These are phyloP conservation scores for Gaertneriomyces semiglobifer DNA, from an alignment of 192 early-diverging fungal genomes.

Conservation along the genomic window DNA sequence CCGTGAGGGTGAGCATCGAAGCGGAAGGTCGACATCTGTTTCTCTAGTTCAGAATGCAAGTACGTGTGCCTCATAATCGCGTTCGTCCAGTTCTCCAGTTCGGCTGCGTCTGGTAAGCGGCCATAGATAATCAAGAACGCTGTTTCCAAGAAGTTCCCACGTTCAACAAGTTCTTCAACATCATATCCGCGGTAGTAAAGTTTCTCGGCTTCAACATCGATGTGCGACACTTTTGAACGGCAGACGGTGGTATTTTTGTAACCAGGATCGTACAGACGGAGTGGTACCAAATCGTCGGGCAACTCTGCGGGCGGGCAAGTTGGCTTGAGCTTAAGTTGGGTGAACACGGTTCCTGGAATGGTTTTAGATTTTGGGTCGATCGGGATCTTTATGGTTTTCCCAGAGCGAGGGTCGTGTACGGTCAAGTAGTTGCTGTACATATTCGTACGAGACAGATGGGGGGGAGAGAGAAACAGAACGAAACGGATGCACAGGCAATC, in stretches of 20 bases:
- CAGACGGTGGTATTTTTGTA: constrained; percentile 54
- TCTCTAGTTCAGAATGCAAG: constrained; percentile 55
- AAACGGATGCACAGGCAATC: no score
- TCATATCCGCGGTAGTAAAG: constrained; percentile 57
- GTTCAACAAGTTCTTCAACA: constrained; percentile 60
- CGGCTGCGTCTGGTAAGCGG: constrained; percentile 24
- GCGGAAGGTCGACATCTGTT: constrained; percentile 55
- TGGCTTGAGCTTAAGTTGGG: constrained; percentile 36
- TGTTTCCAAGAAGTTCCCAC: constrained; percentile 60
- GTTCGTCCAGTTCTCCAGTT: constrained; percentile 45
- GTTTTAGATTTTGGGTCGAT: constrained; percentile 31
- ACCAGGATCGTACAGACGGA: constrained; percentile 48
- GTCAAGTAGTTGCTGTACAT: constrained; percentile 30
- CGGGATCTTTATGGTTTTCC: constrained; percentile 32
- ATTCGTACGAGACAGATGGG: no score
- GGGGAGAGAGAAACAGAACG: no score
- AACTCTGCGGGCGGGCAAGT: constrained; percentile 37
- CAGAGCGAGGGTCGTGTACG: constrained; percentile 33
- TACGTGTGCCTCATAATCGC: constrained; percentile 56
- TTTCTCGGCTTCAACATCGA: constrained; percentile 37
- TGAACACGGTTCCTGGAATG: constrained; percentile 44
- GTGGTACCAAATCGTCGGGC: constrained; percentile 36
- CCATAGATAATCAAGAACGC: constrained; percentile 59
- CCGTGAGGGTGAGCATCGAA: constrained; percentile 69
- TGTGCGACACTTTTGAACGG: constrained; percentile 35